Evolutionary conservation across 306 rosid species (phyloP), one percentile per base, ranked within the genome.

Genomic region (Mimosa bimucronata): DNA sequence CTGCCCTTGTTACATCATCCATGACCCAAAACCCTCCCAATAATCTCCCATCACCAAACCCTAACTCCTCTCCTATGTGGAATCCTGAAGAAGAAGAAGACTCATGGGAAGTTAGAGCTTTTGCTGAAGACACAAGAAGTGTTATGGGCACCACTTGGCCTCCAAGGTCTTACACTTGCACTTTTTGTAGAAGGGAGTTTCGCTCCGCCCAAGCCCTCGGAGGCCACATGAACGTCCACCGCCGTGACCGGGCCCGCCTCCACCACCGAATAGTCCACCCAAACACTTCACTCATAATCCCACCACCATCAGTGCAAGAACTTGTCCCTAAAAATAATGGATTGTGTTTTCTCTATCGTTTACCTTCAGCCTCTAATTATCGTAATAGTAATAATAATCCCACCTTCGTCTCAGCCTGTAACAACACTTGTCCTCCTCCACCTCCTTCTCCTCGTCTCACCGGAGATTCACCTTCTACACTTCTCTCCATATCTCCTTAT

Each of bases 151-250:
- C 93, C 73, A 94, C 97, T 3, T 94, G 97, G 98, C 98, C 98
- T 40, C 98, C 98, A 5, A 83, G 98, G 75, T 92, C 97, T 38
- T 94, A 94, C 85, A 90, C 94, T 46, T 94, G 98, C 84, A 90
- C 90, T 70, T 94, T 86, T 75, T 94, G 98, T 45, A 46, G 94
- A 67, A 73, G 97, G 75, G 98, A 94, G 84, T 94, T 92, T 81
- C 87, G 95, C 3, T 94, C 97, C 0, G 97, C 98, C 8, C 98
- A 94, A 80, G 98, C 98, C 57, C 97, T 94, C 3, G 98, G 98
- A 1, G 97, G 98, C 78, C 98, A 94, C 83, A 94, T 94, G 98
- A 94, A 94, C 45, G 98, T 94, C 66, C 98, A 94, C 89, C 98
- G 98, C 85, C 94, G 97, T 0, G 98, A 94, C 92, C 94, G 98